Evolutionary conservation across 1,139 yeast species (phyloP), one percentile per base, ranked within the genome.

Genomic region (Spencermartinsiella ligniputridi): DNA sequence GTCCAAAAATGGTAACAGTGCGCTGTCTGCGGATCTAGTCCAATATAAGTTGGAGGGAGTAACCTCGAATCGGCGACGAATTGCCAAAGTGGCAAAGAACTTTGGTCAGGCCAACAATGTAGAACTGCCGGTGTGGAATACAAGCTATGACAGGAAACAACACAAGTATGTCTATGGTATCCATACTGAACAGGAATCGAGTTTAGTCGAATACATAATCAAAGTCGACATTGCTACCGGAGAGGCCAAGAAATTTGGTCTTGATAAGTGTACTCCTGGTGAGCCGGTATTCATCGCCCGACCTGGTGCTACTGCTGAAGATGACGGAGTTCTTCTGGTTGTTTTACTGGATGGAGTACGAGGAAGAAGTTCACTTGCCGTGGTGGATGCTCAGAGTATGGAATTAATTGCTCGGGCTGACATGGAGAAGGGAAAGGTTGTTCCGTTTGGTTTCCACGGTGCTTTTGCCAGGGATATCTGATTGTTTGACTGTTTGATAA

Each of bases 281-380:
- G 32, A 27, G 32, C 32, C 32, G n/a, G n/a, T 27, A 6, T 27
- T 27, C 15, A 9, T 27, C 5, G 32, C 32, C 5, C 32, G 32
- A 6, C 32, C 32, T 9, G 32, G 32, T 11, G 32, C 15, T n/a
- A 27, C 32, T 27, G 8, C 13, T n/a, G 32, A 27, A n/a, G 32
- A 27, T 27, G 32, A 27, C 32, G 32, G 32, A 27, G 32, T 27
- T 27, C 32, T 27, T 9, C 15, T 27, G 32, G 32, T 27, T 8
- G 32, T 27, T 27, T 27, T 9, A 9, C 32, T 27, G 8, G 32
- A 27, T 27, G 32, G 32, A 27, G 32, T 11, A n/a, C 32, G 32
- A n/a, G 32, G 32, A 5, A 9, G 15, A n/a, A 27, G 32, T 27
- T 27, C 15, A n/a, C 32, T 27, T 5, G 32, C 32, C 6, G 32